These are phyloP conservation scores for Saccharomyces paradoxus DNA, from an alignment of 805 yeast genomes.

Conservation along the genomic window DNA sequence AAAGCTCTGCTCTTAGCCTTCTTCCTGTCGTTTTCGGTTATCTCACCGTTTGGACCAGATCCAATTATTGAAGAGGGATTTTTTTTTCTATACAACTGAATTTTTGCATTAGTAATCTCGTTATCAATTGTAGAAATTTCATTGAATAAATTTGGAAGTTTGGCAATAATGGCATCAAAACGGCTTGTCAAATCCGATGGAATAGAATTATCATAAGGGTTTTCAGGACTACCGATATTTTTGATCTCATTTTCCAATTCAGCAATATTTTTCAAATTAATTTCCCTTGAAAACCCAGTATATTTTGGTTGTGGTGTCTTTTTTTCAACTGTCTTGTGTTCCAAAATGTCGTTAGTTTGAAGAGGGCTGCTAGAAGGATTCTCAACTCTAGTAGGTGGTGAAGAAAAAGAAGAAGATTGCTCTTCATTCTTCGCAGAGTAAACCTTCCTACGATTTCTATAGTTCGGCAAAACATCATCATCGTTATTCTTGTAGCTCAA, in stretches of 20 bases:
- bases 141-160: constrained; percentile 62
- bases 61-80: constrained; percentile 71
- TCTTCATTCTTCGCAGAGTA: constrained; percentile 4
- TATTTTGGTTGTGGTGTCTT: neutral
- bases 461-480: constrained; percentile 62
- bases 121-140: constrained; percentile 57
- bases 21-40: constrained; percentile 75
- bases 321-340: neutral
- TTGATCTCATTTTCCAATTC: constrained; percentile 53
- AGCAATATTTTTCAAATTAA: constrained; percentile 51
- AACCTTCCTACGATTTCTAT: constrained; percentile 50
- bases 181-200: constrained; percentile 43
- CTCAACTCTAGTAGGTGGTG: neutral
- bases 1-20: constrained; percentile 74
- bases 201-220: constrained; percentile 18
- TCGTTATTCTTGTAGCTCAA: constrained; percentile 70
- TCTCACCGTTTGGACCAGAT: constrained; percentile 78
- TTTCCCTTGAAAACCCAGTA: constrained; percentile 11
- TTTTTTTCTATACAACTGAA: constrained; percentile 54
- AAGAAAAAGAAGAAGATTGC: neutral
- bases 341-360: neutral
- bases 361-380: neutral
- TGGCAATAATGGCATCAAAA: constrained; percentile 57
- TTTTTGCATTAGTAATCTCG: constrained; percentile 57
- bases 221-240: constrained; percentile 34